These are phyloP conservation scores for Pestalotiopsis sp. DNA, from an alignment of 2,329 filamentous ascomycete genomes.

Conservation along the genomic window DNA sequence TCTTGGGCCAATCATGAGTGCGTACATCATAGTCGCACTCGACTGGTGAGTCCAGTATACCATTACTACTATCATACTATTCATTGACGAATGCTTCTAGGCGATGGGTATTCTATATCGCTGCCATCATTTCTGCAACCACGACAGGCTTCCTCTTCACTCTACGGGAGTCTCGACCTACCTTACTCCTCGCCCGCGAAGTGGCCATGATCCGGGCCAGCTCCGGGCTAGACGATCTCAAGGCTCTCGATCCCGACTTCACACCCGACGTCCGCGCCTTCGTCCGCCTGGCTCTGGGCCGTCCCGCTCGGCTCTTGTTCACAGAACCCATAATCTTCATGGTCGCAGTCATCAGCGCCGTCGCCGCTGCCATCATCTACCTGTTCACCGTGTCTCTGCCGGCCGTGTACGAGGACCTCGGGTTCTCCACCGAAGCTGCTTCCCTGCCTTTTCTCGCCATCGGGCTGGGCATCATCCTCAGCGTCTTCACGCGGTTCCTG, in stretches of 20 bases:
- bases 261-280: conserved; percentile 38
- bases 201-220: conserved; percentile 16
- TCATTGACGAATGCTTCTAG: not conserved
- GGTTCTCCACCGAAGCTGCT: conserved; percentile 32
- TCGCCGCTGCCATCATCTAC: conserved; percentile 48
- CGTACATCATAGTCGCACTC: conserved; percentile 37
- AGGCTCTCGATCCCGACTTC: conserved; percentile 39
- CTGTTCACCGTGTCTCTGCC: conserved; percentile 46
- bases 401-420: conserved; percentile 38
- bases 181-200: conserved; percentile 35
- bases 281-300: conserved; percentile 36
- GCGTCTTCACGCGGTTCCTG: conserved; percentile 42
- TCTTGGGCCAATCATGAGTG: conserved; percentile 44
- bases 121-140: conserved; percentile 37
- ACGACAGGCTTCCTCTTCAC: conserved; percentile 35
- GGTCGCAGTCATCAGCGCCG: conserved; percentile 42
- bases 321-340: conserved; percentile 48
- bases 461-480: conserved; percentile 39
- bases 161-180: conserved; percentile 46
- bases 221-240: conserved; percentile 16
- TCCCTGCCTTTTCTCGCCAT: conserved; percentile 43
- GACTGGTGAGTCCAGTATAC: conserved; percentile 33
- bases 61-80: not conserved
- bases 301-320: conserved; percentile 43
- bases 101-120: conserved; percentile 45